Percentiles rank a stretch among this genome's conserved stretches.
phyloP scores from a whole-genome alignment of 805 yeast species.

The Candida germanica region DNA sequence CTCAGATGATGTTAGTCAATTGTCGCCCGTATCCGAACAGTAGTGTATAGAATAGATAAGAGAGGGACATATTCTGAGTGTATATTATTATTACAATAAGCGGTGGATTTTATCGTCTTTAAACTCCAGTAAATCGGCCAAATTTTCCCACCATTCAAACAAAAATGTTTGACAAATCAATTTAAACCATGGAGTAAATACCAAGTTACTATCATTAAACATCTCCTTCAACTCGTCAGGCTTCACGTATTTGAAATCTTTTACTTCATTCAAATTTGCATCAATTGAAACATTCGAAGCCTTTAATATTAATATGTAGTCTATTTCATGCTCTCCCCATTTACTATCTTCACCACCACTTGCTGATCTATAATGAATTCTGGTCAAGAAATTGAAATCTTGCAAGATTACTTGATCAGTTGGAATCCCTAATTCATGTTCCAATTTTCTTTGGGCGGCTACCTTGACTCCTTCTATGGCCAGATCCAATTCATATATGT shows the following conservation, averaged over 20 bases:
- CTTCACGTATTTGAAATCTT: slow-evolving; percentile 73
- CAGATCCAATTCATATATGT: slow-evolving; percentile 40
- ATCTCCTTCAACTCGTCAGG: slow-evolving; percentile 63
- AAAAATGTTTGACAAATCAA: slow-evolving; percentile 88
- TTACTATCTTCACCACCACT: slow-evolving; percentile 62
- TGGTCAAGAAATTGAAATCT: slow-evolving; percentile 76
- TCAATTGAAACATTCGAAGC: slow-evolving; percentile 53
- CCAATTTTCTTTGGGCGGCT: slow-evolving; percentile 90
- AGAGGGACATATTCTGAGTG: too few species aligned
- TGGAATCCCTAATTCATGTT: slow-evolving; percentile 88
- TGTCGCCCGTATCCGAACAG: too few species aligned
- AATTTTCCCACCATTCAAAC: slow-evolving; percentile 89
- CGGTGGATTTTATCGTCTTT: slow-evolving; percentile 48
- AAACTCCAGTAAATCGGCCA: slow-evolving; percentile 55
- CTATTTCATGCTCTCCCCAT: slow-evolving; percentile 99
- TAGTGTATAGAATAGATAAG: too few species aligned
- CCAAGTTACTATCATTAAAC: slow-evolving; percentile 65
- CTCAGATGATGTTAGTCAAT: too few species aligned
- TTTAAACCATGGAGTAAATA: slow-evolving; percentile 98
- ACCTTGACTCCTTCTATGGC: slow-evolving; percentile 75
- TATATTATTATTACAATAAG: slow-evolving; percentile 32
- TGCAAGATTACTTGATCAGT: slow-evolving; percentile 57
- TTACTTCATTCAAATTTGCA: slow-evolving; percentile 72
- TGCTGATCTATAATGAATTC: slow-evolving; percentile 91
- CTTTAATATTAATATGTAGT: slow-evolving; percentile 80